Evolutionary conservation across 495 filamentous ascomycete genomes (phyloP), one percentile per base, ranked within the genome.

Genomic region (Daldinia decipiens): DNA sequence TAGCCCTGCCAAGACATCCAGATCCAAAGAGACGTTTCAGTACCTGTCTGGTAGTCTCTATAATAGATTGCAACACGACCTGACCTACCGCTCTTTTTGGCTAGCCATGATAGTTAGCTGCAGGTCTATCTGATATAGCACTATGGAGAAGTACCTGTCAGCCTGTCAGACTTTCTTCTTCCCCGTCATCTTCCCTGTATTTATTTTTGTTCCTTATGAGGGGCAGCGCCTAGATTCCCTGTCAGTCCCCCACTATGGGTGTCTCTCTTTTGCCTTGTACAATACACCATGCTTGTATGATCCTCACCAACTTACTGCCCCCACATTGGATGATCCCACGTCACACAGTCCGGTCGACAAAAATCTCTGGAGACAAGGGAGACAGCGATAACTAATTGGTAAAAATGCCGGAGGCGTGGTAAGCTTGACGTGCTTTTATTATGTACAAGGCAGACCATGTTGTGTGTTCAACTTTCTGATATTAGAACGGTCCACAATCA

Each of bases 1-100:
- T 59, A 63, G 59, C 67, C 67, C 59, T 71, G 67, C 71, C 71
- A 74, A 70, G 38, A 34, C 71, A 47, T 70, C 67, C 67, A 74
- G 71, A 74, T 52, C 54, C 67, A 45, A 62, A 70, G 24, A 70
- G 71, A 67, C 59, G 71, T 74, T 70, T 74, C 71, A 74, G 71
- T 67, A 52, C 47, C 59, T 45, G 59, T 59, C 64, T 50, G 59
- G 50, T 27, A 34, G 62, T 59, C 60, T 62, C 31, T 59, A 50
- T 45, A 47, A 50, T 47, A 66, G 61, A 70, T 71, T 70, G 50
- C 62, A 60, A 71, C 62, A 15, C 53, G 27, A 69, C 61, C 59
- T 73, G 27, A 69, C 60, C 59, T 73, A 68, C 70, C 65, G 70
- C 65, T 55, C 38, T 73, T 69, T 73, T 73, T 32, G 65, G 29